Evolutionary conservation across 257 asterid genomes (phyloP).

Genomic region (Nemophila menziesii): DNA sequence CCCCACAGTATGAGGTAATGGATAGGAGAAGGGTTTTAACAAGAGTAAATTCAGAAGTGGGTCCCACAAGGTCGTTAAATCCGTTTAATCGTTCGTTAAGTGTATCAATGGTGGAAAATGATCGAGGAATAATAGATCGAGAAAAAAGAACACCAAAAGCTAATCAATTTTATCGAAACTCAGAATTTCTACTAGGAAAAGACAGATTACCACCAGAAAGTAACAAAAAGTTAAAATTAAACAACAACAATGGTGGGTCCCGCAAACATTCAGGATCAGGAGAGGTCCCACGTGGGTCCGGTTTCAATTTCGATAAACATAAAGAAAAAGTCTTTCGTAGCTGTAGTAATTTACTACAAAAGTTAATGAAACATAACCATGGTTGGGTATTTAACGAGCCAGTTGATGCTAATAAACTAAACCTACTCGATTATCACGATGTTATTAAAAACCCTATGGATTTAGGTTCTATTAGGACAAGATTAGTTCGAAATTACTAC

Average conservation of each 20-base stretch:
- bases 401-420: constrained; percentile 8
- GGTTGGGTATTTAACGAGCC: constrained; percentile 17
- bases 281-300: constrained; percentile 2
- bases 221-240: constrained; percentile 11
- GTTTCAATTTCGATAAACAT: constrained; percentile 5
- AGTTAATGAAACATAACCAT: constrained; percentile 11
- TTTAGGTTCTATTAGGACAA: constrained; percentile 9
- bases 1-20: constrained; percentile 5
- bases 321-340: constrained; percentile 9
- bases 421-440: constrained; percentile 12
- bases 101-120: constrained; percentile 6
- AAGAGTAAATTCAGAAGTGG: constrained; percentile 12
- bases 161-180: constrained; percentile 14
- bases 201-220: constrained; percentile 15
- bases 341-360: constrained; percentile 11
- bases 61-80: constrained; percentile 21
- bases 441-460: constrained; percentile 14
- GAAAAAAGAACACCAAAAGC: constrained; percentile 19
- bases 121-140: constrained; percentile 10
- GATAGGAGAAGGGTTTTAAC: constrained; percentile 7
- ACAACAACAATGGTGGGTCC: constrained; percentile 15
- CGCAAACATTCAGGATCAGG: constrained; percentile 4
- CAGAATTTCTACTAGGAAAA: constrained; percentile 15
- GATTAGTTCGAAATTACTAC: constrained; percentile 2
- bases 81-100: constrained; percentile 13